phyloP scores from a whole-genome alignment of 1,139 yeast species.

The Meyerozyma smithsonii region DNA sequence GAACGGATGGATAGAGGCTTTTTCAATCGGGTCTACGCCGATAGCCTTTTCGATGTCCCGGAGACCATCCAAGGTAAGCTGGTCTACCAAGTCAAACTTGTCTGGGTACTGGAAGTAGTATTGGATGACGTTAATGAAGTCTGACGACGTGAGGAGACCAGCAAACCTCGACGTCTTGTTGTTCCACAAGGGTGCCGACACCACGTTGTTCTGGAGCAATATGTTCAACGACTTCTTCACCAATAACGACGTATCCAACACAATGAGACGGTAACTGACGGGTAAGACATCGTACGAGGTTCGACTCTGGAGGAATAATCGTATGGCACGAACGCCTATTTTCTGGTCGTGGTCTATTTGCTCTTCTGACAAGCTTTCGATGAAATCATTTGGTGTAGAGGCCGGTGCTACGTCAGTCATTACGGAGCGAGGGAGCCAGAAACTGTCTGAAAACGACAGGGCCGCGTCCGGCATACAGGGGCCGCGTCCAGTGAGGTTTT shows the following conservation, averaged over 20 bases:
- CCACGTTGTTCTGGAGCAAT: constrained; percentile 86
- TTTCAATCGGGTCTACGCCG: constrained; percentile 86
- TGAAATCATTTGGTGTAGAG: constrained; percentile 42
- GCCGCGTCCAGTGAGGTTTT: too few species aligned
- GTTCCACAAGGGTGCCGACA: constrained; percentile 97
- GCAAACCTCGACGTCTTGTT: constrained; percentile 86
- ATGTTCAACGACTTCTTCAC: constrained; percentile 91
- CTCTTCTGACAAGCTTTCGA: constrained; percentile 36
- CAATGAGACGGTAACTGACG: constrained; percentile 88
- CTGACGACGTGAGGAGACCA: constrained; percentile 87
- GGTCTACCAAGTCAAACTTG: constrained; percentile 84
- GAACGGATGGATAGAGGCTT: constrained; percentile 87
- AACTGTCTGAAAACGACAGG: neutral
- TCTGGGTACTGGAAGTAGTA: constrained; percentile 91
- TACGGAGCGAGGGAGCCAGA: constrained; percentile 1
- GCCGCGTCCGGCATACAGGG: neutral
- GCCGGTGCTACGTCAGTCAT: constrained; percentile 21
- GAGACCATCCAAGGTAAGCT: constrained; percentile 78
- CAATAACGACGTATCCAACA: constrained; percentile 83
- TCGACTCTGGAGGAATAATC: constrained; percentile 80
- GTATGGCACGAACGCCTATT: constrained; percentile 69
- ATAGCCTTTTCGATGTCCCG: constrained; percentile 82
- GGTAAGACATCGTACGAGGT: constrained; percentile 97
- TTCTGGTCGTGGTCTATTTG: constrained; percentile 57
- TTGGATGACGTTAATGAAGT: constrained; percentile 92